These are phyloP conservation scores for Monosporascus cannonballus DNA, from an alignment of 2,329 filamentous ascomycete species.

Conservation along the genomic window DNA sequence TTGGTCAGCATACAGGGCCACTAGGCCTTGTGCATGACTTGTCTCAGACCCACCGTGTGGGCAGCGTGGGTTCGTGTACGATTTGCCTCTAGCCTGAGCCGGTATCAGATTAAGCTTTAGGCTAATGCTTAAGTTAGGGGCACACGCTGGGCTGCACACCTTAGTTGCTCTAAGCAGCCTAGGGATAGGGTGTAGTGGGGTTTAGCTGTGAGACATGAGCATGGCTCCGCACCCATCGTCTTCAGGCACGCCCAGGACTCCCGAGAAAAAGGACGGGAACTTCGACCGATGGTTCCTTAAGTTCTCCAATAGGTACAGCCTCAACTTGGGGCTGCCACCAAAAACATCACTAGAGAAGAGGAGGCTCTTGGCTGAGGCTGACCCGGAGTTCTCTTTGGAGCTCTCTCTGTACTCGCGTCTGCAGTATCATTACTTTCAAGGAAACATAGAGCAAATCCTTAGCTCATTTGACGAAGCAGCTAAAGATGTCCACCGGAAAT, in stretches of 20 bases:
- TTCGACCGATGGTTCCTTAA: conserved; percentile 25
- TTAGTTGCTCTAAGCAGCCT: no score
- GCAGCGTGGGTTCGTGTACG: no score
- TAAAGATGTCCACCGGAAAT: conserved; percentile 19
- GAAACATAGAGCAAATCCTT: conserved; percentile 11
- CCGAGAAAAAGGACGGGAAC: conserved; percentile 6
- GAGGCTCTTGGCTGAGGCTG: conserved; percentile 6
- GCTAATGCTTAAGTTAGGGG: no score
- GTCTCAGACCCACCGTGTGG: no score
- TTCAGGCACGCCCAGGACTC: conserved; percentile 3
- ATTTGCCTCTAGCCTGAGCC: no score
- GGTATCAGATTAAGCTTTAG: no score
- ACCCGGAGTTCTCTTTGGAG: conserved; percentile 11
- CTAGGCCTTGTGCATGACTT: no score
- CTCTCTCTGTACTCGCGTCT: conserved; percentile 17
- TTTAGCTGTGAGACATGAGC: neutral
- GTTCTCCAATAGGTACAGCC: conserved; percentile 22
- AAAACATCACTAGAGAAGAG: conserved; percentile 13
- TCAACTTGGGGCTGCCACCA: conserved; percentile 17
- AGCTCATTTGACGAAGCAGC: conserved; percentile 15
- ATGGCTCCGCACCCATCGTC: neutral
- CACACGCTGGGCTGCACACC: no score
- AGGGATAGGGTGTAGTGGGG: neutral
- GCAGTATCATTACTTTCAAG: conserved; percentile 15
- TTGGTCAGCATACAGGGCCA: no score